Evolutionary conservation across 2,329 filamentous ascomycete species (phyloP).

Genomic region (Colletotrichum sublineola): DNA sequence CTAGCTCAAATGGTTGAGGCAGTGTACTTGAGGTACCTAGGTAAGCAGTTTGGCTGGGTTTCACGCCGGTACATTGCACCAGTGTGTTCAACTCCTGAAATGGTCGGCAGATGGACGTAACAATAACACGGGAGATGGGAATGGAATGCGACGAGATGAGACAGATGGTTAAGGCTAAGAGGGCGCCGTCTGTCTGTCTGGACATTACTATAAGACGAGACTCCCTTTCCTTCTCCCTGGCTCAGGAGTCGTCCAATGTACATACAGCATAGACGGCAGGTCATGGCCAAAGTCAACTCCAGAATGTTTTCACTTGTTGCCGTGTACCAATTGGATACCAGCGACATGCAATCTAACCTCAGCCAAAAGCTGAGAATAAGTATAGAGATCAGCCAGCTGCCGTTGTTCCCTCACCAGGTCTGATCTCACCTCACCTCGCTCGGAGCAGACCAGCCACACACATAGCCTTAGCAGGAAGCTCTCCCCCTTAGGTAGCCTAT

Average conservation of each 20-base stretch:
- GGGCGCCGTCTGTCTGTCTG: conserved; percentile 6
- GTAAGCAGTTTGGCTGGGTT: conserved; percentile 29
- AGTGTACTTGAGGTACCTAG: conserved; percentile 23
- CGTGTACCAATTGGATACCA: background rate
- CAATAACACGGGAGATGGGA: conserved; percentile 11
- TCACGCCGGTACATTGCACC: conserved; percentile 17
- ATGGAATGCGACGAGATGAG: conserved; percentile 27
- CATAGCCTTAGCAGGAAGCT: conserved; percentile 8
- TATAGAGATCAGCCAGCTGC: background rate
- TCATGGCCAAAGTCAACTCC: background rate
- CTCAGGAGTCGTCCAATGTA: background rate
- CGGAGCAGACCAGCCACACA: background rate
- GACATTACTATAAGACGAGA: conserved; percentile 23
- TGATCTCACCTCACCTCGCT: conserved; percentile 7
- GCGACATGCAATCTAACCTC: conserved; percentile 15
- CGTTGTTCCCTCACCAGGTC: conserved; percentile 6
- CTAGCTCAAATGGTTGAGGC: conserved; percentile 27
- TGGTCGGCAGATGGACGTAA: background rate
- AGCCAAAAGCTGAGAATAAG: conserved; percentile 5
- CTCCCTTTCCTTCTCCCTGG: conserved; percentile 38
- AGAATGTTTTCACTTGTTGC: background rate
- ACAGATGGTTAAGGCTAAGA: conserved; percentile 3
- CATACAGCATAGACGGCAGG: background rate
- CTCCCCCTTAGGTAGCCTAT: background rate
- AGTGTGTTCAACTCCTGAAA: background rate